Percentiles rank a stretch among this genome's conserved stretches.
Conservation (phyloP, 176 grass and related monocot species). For the Rhynchospora pubera region DNA sequence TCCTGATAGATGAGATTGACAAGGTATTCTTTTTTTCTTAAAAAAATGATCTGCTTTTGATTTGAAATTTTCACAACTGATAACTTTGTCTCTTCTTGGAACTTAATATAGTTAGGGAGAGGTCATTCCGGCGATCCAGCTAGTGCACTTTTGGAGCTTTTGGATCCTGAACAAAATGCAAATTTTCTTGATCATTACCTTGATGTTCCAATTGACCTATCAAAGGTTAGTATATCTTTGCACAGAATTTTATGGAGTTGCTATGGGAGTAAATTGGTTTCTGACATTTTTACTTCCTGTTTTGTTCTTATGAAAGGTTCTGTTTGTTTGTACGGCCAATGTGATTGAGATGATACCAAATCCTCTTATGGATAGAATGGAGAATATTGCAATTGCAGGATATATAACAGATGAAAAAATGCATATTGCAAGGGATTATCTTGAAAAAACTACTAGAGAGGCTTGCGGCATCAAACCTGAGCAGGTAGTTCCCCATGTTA, state of each 20-base stretch:
- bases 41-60: conserved; percentile 1
- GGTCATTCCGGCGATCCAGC: conserved; percentile 97
- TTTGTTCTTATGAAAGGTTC: conserved; percentile 55
- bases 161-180: conserved; percentile 95
- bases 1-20: conserved; percentile 98
- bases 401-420: conserved; percentile 99
- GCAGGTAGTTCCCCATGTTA: conserved; percentile 41
- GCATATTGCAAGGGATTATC: conserved; percentile 94
- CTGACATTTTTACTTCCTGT: conserved; percentile 20
- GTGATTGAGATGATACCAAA: conserved; percentile 92
- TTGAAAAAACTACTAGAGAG: conserved; percentile 79
- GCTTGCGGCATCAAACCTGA: conserved; percentile 86
- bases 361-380: conserved; percentile 97
- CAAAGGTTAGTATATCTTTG: conserved; percentile 51
- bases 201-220: conserved; percentile 98
- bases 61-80: background rate
- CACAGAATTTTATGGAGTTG: conserved; percentile 21
- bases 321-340: conserved; percentile 99
- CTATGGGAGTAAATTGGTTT: conserved; percentile 8
- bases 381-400: conserved; percentile 90
- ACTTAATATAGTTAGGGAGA: conserved; percentile 63
- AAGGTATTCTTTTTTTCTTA: conserved; percentile 57
- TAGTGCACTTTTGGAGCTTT: conserved; percentile 92
- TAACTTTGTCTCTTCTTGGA: background rate
- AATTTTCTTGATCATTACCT: conserved; percentile 99